Evolutionary conservation across 192 early-diverging fungal species (phyloP).

Genomic region (Diversispora epigaea): DNA sequence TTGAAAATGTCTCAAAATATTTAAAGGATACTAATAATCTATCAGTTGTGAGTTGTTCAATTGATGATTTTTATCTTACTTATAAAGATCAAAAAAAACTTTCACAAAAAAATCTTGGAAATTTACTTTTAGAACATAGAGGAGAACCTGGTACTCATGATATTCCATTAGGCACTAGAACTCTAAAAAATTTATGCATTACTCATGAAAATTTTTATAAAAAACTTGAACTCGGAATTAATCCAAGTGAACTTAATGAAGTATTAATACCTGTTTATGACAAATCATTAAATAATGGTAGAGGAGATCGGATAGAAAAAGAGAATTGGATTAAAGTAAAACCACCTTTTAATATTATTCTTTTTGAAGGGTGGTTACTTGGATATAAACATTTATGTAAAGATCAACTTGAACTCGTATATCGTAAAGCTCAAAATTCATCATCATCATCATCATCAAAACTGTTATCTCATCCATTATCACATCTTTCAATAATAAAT

Average conservation of each 20-base stretch:
- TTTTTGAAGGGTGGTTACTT: conserved; percentile 93
- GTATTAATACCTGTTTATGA: conserved; percentile 72
- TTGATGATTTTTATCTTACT: conserved; percentile 87
- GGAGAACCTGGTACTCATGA: conserved; percentile 94
- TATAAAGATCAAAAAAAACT: conserved; percentile 61
- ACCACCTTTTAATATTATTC: conserved; percentile 70
- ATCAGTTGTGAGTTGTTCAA: conserved; percentile 62
- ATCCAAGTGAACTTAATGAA: not conserved
- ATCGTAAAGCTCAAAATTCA: conserved; percentile 30
- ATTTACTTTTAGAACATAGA: conserved; percentile 75
- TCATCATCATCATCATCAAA: conserved; percentile 19
- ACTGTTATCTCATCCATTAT: conserved; percentile 41
- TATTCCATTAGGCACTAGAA: conserved; percentile 56
- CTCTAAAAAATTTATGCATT: conserved; percentile 48
- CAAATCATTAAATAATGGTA: conserved; percentile 72
- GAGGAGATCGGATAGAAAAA: conserved; percentile 72
- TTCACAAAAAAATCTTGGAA: conserved; percentile 44
- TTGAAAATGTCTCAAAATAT: conserved; percentile 28
- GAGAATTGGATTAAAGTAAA: conserved; percentile 55
- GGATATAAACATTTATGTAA: conserved; percentile 73
- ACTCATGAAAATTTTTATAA: conserved; percentile 29
- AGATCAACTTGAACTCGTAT: not conserved
- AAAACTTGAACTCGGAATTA: not conserved
- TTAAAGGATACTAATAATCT: conserved; percentile 57
- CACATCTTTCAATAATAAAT: conserved; percentile 50